These are phyloP conservation scores for Penicillium lagena DNA, from an alignment of 495 filamentous ascomycete genomes.

Conservation along the genomic window DNA sequence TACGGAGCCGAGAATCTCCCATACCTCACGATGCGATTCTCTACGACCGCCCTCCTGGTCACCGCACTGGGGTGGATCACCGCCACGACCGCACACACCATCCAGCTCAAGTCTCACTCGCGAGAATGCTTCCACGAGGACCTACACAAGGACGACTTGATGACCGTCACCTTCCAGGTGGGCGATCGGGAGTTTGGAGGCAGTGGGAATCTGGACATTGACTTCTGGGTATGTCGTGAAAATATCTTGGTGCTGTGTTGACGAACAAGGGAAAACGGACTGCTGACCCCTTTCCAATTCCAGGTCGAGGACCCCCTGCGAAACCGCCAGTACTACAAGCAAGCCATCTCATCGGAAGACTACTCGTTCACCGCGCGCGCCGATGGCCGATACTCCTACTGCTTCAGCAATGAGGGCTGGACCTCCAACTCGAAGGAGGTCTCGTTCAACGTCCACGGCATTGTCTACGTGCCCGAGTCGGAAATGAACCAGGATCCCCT, in stretches of 20 bases:
- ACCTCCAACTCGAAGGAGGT: conserved; percentile 90
- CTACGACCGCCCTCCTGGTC: conserved; percentile 46
- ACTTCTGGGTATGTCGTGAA: conserved; percentile 78
- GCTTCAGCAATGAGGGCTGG: conserved; percentile 98
- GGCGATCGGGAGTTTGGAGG: conserved; percentile 94
- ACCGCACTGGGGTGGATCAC: conserved; percentile 59
- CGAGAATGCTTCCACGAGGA: conserved; percentile 96
- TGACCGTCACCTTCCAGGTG: conserved; percentile 98
- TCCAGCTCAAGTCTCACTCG: conserved; percentile 83
- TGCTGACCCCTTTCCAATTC: conserved; percentile 6
- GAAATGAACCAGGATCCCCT: conserved; percentile 82
- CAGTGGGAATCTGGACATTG: conserved; percentile 90
- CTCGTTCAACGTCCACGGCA: conserved; percentile 97
- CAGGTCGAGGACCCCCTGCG: conserved; percentile 76
- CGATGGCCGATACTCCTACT: conserved; percentile 91
- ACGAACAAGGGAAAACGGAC: neutral
- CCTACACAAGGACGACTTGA: conserved; percentile 88
- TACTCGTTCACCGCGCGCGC: conserved; percentile 79
- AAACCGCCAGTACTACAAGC: conserved; percentile 70
- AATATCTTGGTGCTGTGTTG: no score
- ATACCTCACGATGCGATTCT: conserved; percentile 46
- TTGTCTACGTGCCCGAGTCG: conserved; percentile 90
- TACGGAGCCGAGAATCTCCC: conserved; percentile 1
- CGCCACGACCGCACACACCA: conserved; percentile 76
- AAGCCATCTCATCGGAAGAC: conserved; percentile 78